These are phyloP conservation scores for Knoxdaviesia proteae DNA, from an alignment of 2,329 filamentous ascomycete species.

Conservation along the genomic window DNA sequence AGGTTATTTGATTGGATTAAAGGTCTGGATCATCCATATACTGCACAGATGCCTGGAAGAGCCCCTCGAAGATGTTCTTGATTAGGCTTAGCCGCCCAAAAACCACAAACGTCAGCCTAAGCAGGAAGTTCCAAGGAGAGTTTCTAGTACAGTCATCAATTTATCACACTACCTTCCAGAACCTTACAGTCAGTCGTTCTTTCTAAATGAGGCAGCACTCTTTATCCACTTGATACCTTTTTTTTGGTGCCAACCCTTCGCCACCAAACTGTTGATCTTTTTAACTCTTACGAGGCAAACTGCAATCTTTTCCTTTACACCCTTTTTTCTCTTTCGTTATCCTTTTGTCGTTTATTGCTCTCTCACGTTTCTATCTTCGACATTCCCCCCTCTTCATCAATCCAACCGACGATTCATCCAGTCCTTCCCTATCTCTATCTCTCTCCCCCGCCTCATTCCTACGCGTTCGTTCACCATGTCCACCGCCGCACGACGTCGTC, in stretches of 20 bases:
- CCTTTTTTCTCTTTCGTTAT: background rate
- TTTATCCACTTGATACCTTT: background rate
- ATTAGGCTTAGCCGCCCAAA: background rate
- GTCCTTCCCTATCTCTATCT: no score
- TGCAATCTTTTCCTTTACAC: background rate
- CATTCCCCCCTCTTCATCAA: background rate
- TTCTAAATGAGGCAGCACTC: background rate
- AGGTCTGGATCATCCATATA: no score
- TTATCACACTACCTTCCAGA: background rate
- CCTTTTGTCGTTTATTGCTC: background rate
- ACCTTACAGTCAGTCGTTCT: background rate
- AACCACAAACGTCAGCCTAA: no score
- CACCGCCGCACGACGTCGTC: conserved; percentile 77
- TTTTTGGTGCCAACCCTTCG: background rate
- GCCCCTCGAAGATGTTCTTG: background rate
- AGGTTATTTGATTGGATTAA: no score
- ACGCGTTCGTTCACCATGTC: conserved; percentile 32
- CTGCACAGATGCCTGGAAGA: background rate
- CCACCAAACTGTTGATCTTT: no score
- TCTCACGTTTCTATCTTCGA: background rate
- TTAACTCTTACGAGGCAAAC: no score
- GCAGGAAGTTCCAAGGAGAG: background rate
- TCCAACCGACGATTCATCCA: no score
- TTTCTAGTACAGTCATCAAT: background rate
- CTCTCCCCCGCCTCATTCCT: no score